phyloP scores from a whole-genome alignment of 495 filamentous ascomycete species.

The Stereocaulon alpinum region DNA sequence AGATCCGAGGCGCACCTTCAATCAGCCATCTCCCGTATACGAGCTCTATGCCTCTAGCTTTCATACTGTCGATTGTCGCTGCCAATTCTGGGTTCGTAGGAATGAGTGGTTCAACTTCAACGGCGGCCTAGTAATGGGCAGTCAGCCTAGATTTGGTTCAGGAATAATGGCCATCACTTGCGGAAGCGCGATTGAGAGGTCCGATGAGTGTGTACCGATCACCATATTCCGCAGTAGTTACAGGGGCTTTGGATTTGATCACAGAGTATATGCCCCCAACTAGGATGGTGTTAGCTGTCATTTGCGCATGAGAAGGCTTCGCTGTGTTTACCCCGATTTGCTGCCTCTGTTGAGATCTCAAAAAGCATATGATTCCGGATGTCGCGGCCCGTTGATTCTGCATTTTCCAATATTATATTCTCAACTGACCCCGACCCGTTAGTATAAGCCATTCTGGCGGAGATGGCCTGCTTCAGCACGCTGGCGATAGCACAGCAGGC shows the following conservation, averaged over 20 bases:
- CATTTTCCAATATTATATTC: slow-evolving; percentile 2
- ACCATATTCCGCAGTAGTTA: slow-evolving; percentile 97
- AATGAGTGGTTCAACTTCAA: slow-evolving; percentile 87
- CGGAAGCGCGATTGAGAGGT: slow-evolving; percentile 81
- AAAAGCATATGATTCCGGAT: slow-evolving; percentile 78
- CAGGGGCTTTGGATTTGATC: slow-evolving; percentile 95
- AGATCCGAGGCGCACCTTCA: slow-evolving; percentile 84
- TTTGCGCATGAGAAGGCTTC: background rate
- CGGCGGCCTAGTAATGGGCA: slow-evolving; percentile 56
- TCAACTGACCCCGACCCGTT: slow-evolving; percentile 15
- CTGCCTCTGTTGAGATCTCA: slow-evolving; percentile 92
- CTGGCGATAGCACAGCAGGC: background rate
- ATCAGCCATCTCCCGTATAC: slow-evolving; percentile 96
- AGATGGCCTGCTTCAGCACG: background rate
- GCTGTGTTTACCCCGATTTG: slow-evolving; percentile 65
- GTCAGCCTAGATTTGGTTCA: slow-evolving; percentile 7
- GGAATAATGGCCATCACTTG: slow-evolving; percentile 32
- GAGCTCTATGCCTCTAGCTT: slow-evolving; percentile 77
- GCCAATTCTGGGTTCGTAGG: slow-evolving; percentile 72
- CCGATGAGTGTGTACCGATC: slow-evolving; percentile 93
- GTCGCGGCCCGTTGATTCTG: slow-evolving; percentile 37
- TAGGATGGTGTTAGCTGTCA: slow-evolving; percentile 26
- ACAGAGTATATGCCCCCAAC: slow-evolving; percentile 99
- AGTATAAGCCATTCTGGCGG: slow-evolving; percentile 4
- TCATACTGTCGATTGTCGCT: slow-evolving; percentile 80